These are phyloP conservation scores for Pholiota adiposa DNA, from an alignment of 1,284 basidiomycete species.

Conservation along the genomic window DNA sequence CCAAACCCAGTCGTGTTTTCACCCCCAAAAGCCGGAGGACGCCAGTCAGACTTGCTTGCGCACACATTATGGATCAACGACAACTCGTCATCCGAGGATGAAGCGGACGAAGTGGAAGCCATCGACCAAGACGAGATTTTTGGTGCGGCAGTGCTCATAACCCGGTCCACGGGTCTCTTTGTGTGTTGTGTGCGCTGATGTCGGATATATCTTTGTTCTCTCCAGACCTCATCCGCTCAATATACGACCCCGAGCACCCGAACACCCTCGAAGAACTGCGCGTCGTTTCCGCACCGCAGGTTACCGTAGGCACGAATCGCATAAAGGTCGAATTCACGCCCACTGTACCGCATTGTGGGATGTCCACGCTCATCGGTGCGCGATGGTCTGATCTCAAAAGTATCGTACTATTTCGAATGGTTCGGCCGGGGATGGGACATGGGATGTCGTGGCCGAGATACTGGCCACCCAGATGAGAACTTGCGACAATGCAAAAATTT, in stretches of 20 bases:
- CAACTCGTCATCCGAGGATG: constrained; percentile 35
- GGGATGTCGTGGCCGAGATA: too few species aligned
- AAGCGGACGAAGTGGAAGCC: constrained; percentile 52
- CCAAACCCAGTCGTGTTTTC: constrained; percentile 66
- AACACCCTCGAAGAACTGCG: constrained; percentile 95
- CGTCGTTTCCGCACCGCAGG: constrained; percentile 91
- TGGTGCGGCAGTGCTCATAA: too few species aligned
- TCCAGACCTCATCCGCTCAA: constrained; percentile 88
- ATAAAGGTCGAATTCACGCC: constrained; percentile 93
- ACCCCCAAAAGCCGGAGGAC: constrained; percentile 41
- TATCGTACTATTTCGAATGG: too few species aligned
- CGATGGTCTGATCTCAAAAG: constrained; percentile 12
- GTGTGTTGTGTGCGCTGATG: constrained; percentile 2
- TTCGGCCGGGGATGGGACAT: too few species aligned
- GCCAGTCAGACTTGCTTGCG: constrained; percentile 37
- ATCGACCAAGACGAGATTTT: constrained; percentile 77
- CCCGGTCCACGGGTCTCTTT: too few species aligned
- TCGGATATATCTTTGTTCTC: not conserved
- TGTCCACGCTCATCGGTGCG: constrained; percentile 96
- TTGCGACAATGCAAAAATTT: too few species aligned
- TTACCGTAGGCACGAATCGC: constrained; percentile 74
- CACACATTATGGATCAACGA: constrained; percentile 58
- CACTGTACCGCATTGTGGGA: constrained; percentile 97
- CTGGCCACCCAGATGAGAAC: too few species aligned
- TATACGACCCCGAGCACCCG: constrained; percentile 98